phyloP scores from a whole-genome alignment of 2,329 filamentous ascomycete genomes.

The Pyrenophora tritici-repentis region DNA sequence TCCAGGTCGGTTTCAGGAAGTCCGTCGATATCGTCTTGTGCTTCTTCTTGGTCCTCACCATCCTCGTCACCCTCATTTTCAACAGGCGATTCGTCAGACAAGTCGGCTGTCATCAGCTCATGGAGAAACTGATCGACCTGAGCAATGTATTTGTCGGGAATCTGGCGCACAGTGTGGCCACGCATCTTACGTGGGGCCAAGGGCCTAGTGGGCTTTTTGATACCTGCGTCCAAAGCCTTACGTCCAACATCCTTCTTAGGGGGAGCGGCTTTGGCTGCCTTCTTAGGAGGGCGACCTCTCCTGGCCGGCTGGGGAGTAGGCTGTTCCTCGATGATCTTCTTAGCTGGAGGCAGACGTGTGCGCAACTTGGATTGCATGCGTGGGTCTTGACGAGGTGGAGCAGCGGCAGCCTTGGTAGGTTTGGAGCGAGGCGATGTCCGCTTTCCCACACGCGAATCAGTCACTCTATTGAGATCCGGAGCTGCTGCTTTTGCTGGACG shows the following conservation, averaged over 20 bases:
- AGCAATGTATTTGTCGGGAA: conserved; percentile 29
- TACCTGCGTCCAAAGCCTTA: conserved; percentile 14
- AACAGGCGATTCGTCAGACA: not conserved
- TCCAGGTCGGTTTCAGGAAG: not conserved
- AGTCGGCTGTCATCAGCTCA: conserved; percentile 2
- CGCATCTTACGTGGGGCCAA: conserved; percentile 31
- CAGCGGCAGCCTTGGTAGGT: conserved; percentile 7
- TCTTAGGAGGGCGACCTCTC: conserved; percentile 26
- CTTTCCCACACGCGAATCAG: conserved; percentile 30
- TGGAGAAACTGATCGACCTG: conserved; percentile 8
- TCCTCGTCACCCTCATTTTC: not conserved
- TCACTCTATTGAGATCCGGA: conserved; percentile 21
- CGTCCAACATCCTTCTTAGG: conserved; percentile 19
- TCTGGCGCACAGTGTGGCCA: conserved; percentile 33
- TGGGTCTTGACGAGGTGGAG: conserved; percentile 22
- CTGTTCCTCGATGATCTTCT: conserved; percentile 12
- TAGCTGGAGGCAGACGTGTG: conserved; percentile 21
- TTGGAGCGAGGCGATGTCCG: conserved; percentile 16
- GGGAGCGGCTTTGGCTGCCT: conserved; percentile 4
- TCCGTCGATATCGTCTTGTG: not conserved
- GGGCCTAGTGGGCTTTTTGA: conserved; percentile 8
- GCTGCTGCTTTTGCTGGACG: conserved; percentile 20
- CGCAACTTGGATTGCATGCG: conserved; percentile 29
- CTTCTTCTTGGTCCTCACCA: not conserved
- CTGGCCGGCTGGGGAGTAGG: conserved; percentile 16